Base-by-base conservation (phyloP, 352 stramenopile genomes). In the Globisporangium iwayamae region DNA sequence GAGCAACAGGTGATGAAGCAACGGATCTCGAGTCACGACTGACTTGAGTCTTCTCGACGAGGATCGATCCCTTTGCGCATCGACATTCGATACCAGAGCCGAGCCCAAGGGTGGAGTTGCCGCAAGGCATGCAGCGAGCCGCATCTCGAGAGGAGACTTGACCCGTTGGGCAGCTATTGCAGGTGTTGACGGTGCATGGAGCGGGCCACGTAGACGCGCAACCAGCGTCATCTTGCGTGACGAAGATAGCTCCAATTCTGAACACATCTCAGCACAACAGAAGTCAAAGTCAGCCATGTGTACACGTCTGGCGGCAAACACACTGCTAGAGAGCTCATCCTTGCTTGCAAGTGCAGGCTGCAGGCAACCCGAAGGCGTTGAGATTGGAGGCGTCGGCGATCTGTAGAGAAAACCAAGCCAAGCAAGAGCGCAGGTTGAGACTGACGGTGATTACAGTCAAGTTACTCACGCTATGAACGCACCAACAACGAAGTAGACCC, bases 191-290 rank as follows among this genome's bases (percentile, higher is more conserved):
- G 52, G 70, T 88, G 60, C 84, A 91, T 2, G 84, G 80, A 3
- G 70, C 78, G 9, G 84, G 84, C 84, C 84, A 93, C 10, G 74
- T 85, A 9, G 81, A 76, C 25, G 76, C 71, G 38, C 84, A 93
- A 0, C 43, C 59, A 8, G 69, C 66, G 32, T 85, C 70, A 0
- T 70, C 62, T 46, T 75, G 63, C 28, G 55, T 32, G 18, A 67
- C 60, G 57, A 45, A 52, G 34, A 83, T 71, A 16, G 73, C 50
- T 7, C 52, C 57, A 34, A 20, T 66, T 71, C 55, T 66, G 25
- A 22, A 34, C 13, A 39, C 18, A 59, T 25, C 3, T 1, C 30
- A 38, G 41, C 14, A 51, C 16, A 34, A 4, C 41, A 18, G 13
- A n/a, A 38, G 30, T 5, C 57, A 43, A 6, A 57, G 16, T 43